A percentile compares a stretch with the other conserved stretches of the same genome.
These are phyloP conservation scores for Pyrenochaeta sp. DNA, from an alignment of 2,329 filamentous ascomycete genomes.

Conservation along the genomic window DNA sequence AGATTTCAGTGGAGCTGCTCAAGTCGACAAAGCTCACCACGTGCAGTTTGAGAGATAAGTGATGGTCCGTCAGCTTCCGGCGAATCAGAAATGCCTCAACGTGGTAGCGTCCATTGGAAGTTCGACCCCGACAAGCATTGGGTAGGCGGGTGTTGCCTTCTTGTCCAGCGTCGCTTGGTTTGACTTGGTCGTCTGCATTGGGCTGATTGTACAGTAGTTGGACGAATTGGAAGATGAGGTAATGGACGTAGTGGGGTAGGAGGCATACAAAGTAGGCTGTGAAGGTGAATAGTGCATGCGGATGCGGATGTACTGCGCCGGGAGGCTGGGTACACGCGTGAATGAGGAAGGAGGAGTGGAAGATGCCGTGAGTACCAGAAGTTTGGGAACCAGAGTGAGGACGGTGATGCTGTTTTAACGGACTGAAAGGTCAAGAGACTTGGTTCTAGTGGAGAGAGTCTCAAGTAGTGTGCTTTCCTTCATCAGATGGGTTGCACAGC, in stretches of 20 bases:
- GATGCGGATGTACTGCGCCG: background rate
- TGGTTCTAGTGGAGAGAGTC: too few species aligned
- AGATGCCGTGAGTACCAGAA: background rate
- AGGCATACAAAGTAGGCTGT: background rate
- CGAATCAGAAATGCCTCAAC: constrained; percentile 2
- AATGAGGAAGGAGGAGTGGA: background rate
- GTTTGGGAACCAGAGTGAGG: background rate
- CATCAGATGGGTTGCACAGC: too few species aligned
- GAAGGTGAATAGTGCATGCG: background rate
- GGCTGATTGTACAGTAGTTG: background rate
- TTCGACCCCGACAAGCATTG: background rate
- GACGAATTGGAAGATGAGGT: background rate
- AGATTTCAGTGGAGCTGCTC: too few species aligned
- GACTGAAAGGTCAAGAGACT: too few species aligned
- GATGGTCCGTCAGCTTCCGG: background rate
- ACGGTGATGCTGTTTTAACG: too few species aligned
- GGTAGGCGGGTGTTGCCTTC: background rate
- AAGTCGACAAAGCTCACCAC: background rate
- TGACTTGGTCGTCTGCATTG: constrained; percentile 1
- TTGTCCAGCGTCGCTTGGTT: background rate
- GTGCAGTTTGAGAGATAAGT: background rate
- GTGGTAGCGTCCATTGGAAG: background rate
- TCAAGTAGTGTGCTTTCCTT: too few species aligned
- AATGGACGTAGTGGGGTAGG: background rate
- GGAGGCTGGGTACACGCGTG: background rate